Conservation (phyloP, 352 stramenopile species). For the Peronosclerospora sorghi region DNA sequence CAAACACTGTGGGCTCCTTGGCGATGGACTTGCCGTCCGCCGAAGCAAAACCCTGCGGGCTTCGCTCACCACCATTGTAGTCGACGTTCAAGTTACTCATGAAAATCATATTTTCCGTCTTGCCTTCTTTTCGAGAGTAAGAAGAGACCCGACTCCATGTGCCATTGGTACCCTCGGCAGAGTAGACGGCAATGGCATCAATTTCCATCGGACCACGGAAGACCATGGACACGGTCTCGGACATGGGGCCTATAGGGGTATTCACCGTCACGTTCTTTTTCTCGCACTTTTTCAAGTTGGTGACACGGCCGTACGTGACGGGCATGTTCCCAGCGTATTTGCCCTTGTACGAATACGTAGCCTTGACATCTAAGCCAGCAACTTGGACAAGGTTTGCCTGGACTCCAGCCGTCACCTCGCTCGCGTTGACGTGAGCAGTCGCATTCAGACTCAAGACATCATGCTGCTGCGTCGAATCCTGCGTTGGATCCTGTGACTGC, state of each 20-base stretch:
- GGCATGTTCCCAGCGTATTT: slow-evolving; percentile 36
- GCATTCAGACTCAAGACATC: too few relatives aligned
- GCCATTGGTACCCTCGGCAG: slow-evolving; percentile 11
- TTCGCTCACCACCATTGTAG: slow-evolving; percentile 26
- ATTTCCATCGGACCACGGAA: slow-evolving; percentile 52
- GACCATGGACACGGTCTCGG: slow-evolving; percentile 47
- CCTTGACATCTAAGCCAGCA: slow-evolving; percentile 26
- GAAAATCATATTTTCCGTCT: slow-evolving; percentile 47
- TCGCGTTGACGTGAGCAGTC: not conserved
- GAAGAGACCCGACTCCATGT: slow-evolving; percentile 42
- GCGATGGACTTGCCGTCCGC: slow-evolving; percentile 25
- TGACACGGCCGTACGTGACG: slow-evolving; percentile 45
- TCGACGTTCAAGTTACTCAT: slow-evolving; percentile 75
- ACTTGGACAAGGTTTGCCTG: too few relatives aligned
- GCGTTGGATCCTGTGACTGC: slow-evolving; percentile 2
- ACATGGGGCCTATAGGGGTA: slow-evolving; percentile 43
- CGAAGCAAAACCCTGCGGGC: slow-evolving; percentile 42
- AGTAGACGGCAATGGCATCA: slow-evolving; percentile 51
- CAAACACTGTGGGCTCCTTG: slow-evolving; percentile 23
- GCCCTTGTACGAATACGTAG: slow-evolving; percentile 39
- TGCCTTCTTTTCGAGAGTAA: slow-evolving; percentile 24
- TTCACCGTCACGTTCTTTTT: slow-evolving; percentile 31
- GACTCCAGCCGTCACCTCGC: slow-evolving; percentile 2
- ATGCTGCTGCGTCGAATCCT: not conserved
- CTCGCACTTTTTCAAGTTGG: slow-evolving; percentile 21